A percentile compares a stretch with the other conserved stretches of the same genome.
Conservation (phyloP, 306 rosid species). For the Pyrus betulifolia region DNA sequence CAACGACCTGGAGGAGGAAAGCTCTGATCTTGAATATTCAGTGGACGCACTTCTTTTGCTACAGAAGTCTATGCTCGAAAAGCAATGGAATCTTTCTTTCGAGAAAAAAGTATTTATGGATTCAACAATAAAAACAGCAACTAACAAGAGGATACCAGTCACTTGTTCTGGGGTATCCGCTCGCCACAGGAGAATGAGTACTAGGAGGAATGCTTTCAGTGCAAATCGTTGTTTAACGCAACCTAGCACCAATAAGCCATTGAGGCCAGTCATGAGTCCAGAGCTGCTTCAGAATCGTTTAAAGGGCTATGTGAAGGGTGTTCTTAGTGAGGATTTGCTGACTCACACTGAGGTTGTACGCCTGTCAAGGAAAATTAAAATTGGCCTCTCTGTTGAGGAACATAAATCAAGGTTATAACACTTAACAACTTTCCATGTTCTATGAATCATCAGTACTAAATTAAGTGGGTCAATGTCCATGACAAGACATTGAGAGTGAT, state of each 20-base stretch:
- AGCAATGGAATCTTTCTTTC: slow-evolving; percentile 86
- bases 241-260: slow-evolving; percentile 33
- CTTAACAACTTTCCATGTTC: neutral
- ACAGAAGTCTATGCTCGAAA: slow-evolving; percentile 91
- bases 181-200: slow-evolving; percentile 70
- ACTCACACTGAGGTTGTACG: slow-evolving; percentile 82
- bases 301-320: slow-evolving; percentile 76
- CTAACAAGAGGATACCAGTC: slow-evolving; percentile 37
- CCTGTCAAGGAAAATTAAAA: slow-evolving; percentile 71
- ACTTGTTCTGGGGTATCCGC: slow-evolving; percentile 97
- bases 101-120: slow-evolving; percentile 33
- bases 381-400: slow-evolving; percentile 69
- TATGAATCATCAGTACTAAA: neutral
- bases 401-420: slow-evolving; percentile 63
- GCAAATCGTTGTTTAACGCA: slow-evolving; percentile 23
- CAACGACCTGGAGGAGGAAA: slow-evolving; percentile 44
- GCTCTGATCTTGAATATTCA: slow-evolving; percentile 46
- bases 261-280: slow-evolving; percentile 38
- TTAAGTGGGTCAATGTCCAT: neutral
- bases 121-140: slow-evolving; percentile 15
- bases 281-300: slow-evolving; percentile 49
- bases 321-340: slow-evolving; percentile 59
- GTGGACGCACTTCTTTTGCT: slow-evolving; percentile 85
- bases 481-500: neutral
- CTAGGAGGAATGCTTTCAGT: slow-evolving; percentile 36